Evolutionary conservation across 148 eudicot genomes (phyloP).

Genomic region (Rhododendron simsii): DNA sequence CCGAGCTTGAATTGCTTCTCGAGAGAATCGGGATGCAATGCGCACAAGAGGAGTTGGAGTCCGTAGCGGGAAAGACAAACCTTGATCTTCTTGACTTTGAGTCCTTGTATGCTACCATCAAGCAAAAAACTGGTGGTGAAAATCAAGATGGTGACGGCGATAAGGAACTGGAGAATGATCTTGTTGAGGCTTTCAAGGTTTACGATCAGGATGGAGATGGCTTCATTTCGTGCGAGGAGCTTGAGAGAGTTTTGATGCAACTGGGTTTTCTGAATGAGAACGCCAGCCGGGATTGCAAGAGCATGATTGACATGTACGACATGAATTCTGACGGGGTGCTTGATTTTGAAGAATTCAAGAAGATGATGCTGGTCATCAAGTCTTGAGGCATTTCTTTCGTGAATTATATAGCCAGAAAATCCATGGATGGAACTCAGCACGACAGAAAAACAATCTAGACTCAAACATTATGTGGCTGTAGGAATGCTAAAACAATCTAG

Average conservation of each 20-base stretch:
- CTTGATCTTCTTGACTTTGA: slow-evolving; percentile 37
- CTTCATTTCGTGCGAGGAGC: slow-evolving; percentile 52
- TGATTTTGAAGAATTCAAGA: slow-evolving; percentile 71
- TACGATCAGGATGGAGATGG: slow-evolving; percentile 48
- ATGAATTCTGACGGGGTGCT: slow-evolving; percentile 58
- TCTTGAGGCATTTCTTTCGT: background rate
- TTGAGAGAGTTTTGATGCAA: slow-evolving; percentile 41
- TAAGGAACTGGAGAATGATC: slow-evolving; percentile 21
- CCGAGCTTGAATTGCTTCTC: slow-evolving; percentile 45
- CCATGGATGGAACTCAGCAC: background rate
- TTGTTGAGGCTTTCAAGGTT: slow-evolving; percentile 36
- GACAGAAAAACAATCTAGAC: rapidly evolving
- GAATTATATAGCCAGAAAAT: background rate
- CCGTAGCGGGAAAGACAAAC: slow-evolving; percentile 29
- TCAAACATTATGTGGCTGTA: no score
- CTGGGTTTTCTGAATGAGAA: slow-evolving; percentile 46
- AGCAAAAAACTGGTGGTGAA: background rate
- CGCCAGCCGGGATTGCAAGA: slow-evolving; percentile 31
- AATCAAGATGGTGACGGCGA: background rate
- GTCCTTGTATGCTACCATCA: slow-evolving; percentile 28
- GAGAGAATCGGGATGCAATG: slow-evolving; percentile 21
- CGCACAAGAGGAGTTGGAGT: slow-evolving; percentile 27
- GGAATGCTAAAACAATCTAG: background rate
- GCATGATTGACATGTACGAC: slow-evolving; percentile 48
- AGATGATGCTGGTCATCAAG: slow-evolving; percentile 42